Conservation (phyloP, 1,139 yeast species). For the Pichia sp. region DNA sequence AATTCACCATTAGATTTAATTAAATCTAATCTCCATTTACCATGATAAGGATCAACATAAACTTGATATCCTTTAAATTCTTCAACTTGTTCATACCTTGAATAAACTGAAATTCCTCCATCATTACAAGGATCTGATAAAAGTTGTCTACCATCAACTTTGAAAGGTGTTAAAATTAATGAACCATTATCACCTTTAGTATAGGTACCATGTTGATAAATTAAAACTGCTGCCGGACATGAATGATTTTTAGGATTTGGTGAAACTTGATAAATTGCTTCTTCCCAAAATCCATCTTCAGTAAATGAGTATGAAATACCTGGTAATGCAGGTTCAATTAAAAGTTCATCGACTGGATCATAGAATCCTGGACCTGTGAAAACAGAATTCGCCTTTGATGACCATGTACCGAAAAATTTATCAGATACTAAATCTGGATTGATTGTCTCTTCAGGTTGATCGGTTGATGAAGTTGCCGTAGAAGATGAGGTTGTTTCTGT, state of each 20-base stretch:
- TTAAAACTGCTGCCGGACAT: conserved; percentile 77
- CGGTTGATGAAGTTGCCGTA: conserved; percentile 3
- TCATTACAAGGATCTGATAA: conserved; percentile 77
- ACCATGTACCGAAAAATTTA: conserved; percentile 80
- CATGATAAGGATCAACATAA: conserved; percentile 69
- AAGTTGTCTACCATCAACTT: conserved; percentile 88
- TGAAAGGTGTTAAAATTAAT: conserved; percentile 61
- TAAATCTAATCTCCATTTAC: conserved; percentile 67
- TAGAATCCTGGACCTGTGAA: conserved; percentile 96
- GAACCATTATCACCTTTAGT: conserved; percentile 58
- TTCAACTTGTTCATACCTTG: conserved; percentile 65
- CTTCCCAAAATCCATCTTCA: conserved; percentile 82
- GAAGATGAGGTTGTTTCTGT: conserved; percentile 3
- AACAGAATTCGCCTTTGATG: conserved; percentile 86
- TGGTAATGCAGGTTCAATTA: conserved; percentile 92
- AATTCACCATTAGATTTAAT: conserved; percentile 77
- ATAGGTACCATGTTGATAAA: conserved; percentile 86
- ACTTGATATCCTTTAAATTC: conserved; percentile 53
- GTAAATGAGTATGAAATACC: conserved; percentile 93
- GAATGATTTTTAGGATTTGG: conserved; percentile 67
- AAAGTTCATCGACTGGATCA: conserved; percentile 89
- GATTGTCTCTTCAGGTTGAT: conserved; percentile 4
- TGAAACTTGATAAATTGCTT: conserved; percentile 74
- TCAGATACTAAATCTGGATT: conserved; percentile 15
- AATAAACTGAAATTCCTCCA: conserved; percentile 49